Evolutionary conservation across 1,284 basidiomycete species (phyloP).

Genomic region (Cryptococcus depauperatus): DNA sequence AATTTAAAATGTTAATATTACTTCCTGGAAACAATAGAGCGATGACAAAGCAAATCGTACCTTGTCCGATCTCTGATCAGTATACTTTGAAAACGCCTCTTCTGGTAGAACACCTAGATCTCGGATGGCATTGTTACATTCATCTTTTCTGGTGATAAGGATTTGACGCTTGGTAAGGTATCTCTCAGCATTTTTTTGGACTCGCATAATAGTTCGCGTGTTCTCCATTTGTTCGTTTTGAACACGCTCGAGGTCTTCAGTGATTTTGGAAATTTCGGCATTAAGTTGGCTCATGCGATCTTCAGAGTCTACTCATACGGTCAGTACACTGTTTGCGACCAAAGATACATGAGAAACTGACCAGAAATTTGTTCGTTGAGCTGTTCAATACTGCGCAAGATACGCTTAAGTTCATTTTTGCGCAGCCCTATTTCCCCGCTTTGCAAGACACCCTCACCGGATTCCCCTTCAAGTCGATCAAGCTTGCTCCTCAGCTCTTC

Average conservation of each 20-base stretch:
- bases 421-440: conserved; percentile 57
- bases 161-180: conserved; percentile 87
- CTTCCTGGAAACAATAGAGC: no score
- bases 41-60: conserved; percentile 45
- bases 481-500: conserved; percentile 71
- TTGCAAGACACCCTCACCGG: conserved; percentile 54
- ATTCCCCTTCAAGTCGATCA: conserved; percentile 60
- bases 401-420: conserved; percentile 57
- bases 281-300: conserved; percentile 54
- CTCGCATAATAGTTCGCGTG: conserved; percentile 69
- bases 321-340: no score
- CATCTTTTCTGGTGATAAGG: conserved; percentile 73
- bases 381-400: conserved; percentile 59
- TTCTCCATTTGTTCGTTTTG: conserved; percentile 79
- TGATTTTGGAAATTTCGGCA: conserved; percentile 58
- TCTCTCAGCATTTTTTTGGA: conserved; percentile 90
- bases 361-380: conserved; percentile 60
- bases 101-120: conserved; percentile 94
- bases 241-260: conserved; percentile 61
- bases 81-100: conserved; percentile 94
- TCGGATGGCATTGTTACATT: conserved; percentile 87
- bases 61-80: conserved; percentile 68
- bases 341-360: conserved; percentile 44
- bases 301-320: conserved; percentile 43
- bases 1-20: no score